Conservation (phyloP, 441 rosid genomes). For the Erysimum cheiri region DNA sequence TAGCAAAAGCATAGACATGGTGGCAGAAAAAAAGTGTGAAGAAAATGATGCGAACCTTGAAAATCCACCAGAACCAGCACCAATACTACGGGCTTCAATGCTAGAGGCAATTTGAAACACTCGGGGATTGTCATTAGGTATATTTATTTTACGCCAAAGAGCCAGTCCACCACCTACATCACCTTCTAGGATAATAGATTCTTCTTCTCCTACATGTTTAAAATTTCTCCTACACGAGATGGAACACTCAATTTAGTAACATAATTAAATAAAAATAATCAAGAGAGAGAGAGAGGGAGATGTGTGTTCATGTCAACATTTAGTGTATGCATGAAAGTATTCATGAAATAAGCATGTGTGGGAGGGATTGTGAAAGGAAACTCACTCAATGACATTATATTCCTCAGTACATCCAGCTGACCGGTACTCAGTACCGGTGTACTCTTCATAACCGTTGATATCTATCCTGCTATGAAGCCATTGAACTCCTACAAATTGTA, state of each 20-base stretch:
- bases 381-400: conserved; percentile 78
- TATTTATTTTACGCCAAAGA: conserved; percentile 59
- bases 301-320: too few species aligned
- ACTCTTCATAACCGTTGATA: conserved; percentile 87
- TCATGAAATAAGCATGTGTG: not conserved
- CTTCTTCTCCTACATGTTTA: conserved; percentile 83
- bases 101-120: conserved; percentile 66
- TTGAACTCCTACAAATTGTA: conserved; percentile 64
- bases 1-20: conserved; percentile 13
- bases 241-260: conserved; percentile 5
- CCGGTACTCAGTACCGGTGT: conserved; percentile 84
- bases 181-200: conserved; percentile 73
- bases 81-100: conserved; percentile 76
- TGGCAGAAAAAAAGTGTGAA: not conserved
- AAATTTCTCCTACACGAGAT: conserved; percentile 67
- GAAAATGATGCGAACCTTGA: conserved; percentile 68
- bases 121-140: conserved; percentile 56
- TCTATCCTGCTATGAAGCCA: conserved; percentile 95
- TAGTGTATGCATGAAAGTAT: too few species aligned
- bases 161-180: conserved; percentile 86
- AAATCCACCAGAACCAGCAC: conserved; percentile 96
- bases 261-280: not conserved
- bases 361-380: conserved; percentile 1
- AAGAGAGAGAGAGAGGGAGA: too few species aligned
- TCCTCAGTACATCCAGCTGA: conserved; percentile 94